phyloP scores from a whole-genome alignment of 441 rosid genomes.

The Geranium incanum region DNA sequence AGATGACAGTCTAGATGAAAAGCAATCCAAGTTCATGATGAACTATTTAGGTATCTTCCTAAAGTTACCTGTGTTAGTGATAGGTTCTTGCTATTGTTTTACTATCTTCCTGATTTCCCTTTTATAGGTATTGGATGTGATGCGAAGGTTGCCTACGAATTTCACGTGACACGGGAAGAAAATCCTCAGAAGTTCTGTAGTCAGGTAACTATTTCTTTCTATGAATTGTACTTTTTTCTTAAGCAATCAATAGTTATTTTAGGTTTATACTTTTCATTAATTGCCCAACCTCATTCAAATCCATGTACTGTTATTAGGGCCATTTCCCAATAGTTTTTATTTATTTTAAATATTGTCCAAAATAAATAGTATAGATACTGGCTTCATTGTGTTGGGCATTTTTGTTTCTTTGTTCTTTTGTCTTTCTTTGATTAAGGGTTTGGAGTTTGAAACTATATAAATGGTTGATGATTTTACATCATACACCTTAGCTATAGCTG shows the following conservation, averaged over 20 bases:
- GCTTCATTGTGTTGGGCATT: not conserved
- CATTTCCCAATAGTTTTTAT: not conserved
- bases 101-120: constrained; percentile 17
- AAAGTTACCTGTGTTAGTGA: constrained; percentile 10
- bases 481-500: not conserved
- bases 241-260: not conserved
- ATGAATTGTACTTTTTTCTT: not conserved
- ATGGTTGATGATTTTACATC: constrained; percentile 3
- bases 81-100: constrained; percentile 19
- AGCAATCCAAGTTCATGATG: constrained; percentile 53
- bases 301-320: not conserved
- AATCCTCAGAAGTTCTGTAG: constrained; percentile 60
- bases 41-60: constrained; percentile 50
- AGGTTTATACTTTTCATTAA: not conserved
- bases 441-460: not conserved
- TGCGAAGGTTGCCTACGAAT: constrained; percentile 72
- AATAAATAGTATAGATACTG: not conserved
- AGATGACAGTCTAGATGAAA: constrained; percentile 28
- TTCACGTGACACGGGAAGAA: constrained; percentile 54
- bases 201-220: constrained; percentile 34
- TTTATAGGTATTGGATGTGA: constrained; percentile 63
- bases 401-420: not conserved
- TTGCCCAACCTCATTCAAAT: constrained; percentile 1
- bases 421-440: not conserved
- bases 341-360: not conserved